These are phyloP conservation scores for Vaucheria bursata DNA, from an alignment of 352 stramenopile species.

Conservation along the genomic window DNA sequence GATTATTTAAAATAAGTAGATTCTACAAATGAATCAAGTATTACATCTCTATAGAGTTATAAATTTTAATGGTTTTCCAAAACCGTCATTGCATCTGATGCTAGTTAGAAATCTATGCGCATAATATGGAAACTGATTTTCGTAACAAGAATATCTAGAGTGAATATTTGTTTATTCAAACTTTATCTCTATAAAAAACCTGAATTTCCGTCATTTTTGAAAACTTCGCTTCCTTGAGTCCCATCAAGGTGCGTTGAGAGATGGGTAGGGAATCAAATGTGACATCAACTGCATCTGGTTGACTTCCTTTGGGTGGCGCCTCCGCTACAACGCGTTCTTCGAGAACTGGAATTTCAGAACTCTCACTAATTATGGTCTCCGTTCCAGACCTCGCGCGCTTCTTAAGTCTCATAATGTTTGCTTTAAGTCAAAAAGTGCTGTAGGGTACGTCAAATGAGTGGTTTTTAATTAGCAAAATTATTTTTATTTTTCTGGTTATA, in stretches of 20 bases:
- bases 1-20: not conserved
- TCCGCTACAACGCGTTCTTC: slow-evolving; percentile 27
- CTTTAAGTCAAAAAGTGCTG: too few species aligned
- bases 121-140: not conserved
- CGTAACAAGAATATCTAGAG: not conserved
- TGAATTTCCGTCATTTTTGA: slow-evolving; percentile 49
- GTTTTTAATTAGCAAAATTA: too few species aligned
- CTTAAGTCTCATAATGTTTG: slow-evolving; percentile 12
- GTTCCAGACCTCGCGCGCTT: not conserved
- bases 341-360: slow-evolving; percentile 20
- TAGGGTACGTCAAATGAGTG: too few species aligned
- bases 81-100: not conserved
- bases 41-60: not conserved
- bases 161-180: not conserved
- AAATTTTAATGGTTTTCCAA: not conserved
- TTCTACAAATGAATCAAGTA: not conserved
- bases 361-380: slow-evolving; percentile 19
- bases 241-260: slow-evolving; percentile 26
- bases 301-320: slow-evolving; percentile 26
- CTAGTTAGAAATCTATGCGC: not conserved
- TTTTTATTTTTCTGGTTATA: too few species aligned
- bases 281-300: not conserved
- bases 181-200: slow-evolving; percentile 5
- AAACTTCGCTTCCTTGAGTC: slow-evolving; percentile 33
- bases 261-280: slow-evolving; percentile 32